A percentile compares a stretch with the other conserved stretches of the same genome.
phyloP scores from a whole-genome alignment of 441 rosid species.

The Populus hybrid region DNA sequence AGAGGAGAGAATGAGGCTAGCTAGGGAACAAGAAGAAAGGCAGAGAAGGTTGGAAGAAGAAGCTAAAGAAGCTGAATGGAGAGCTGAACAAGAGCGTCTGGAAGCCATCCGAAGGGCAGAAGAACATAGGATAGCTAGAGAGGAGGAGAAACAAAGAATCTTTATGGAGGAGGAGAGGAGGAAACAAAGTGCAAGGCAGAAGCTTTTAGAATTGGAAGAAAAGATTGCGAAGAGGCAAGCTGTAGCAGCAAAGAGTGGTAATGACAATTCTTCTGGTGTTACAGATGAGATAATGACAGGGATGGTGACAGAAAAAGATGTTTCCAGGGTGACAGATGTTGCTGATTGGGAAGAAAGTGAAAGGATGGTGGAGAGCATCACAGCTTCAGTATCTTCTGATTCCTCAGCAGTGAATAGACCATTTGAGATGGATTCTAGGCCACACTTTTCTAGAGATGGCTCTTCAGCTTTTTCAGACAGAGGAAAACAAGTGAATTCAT shows the following conservation, averaged over 20 bases:
- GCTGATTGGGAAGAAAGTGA: slow-evolving; percentile 91
- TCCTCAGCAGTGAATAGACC: slow-evolving; percentile 52
- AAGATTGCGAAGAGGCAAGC: slow-evolving; percentile 81
- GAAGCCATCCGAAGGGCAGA: slow-evolving; percentile 74
- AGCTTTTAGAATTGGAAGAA: slow-evolving; percentile 93
- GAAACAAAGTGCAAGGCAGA: slow-evolving; percentile 90
- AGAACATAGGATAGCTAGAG: slow-evolving; percentile 80
- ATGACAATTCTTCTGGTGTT: slow-evolving; percentile 40
- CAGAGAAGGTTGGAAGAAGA: slow-evolving; percentile 78
- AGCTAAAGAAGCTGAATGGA: slow-evolving; percentile 83
- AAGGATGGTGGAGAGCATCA: slow-evolving; percentile 89
- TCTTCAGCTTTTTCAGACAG: slow-evolving; percentile 51
- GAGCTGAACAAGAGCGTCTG: slow-evolving; percentile 77
- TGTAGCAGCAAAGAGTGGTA: slow-evolving; percentile 46
- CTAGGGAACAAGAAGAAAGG: slow-evolving; percentile 72
- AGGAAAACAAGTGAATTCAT: slow-evolving; percentile 50
- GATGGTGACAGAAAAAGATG: slow-evolving; percentile 46
- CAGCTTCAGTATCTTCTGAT: slow-evolving; percentile 72
- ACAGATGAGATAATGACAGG: slow-evolving; percentile 48
- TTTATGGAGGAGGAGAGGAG: slow-evolving; percentile 93
- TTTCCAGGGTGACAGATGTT: slow-evolving; percentile 39
- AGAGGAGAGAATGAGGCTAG: slow-evolving; percentile 70
- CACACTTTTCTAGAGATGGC: slow-evolving; percentile 57
- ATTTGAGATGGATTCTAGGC: slow-evolving; percentile 43
- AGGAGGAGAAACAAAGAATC: slow-evolving; percentile 83